Conservation (phyloP, 495 filamentous ascomycete species). For the Talaromyces nanjingensis region DNA sequence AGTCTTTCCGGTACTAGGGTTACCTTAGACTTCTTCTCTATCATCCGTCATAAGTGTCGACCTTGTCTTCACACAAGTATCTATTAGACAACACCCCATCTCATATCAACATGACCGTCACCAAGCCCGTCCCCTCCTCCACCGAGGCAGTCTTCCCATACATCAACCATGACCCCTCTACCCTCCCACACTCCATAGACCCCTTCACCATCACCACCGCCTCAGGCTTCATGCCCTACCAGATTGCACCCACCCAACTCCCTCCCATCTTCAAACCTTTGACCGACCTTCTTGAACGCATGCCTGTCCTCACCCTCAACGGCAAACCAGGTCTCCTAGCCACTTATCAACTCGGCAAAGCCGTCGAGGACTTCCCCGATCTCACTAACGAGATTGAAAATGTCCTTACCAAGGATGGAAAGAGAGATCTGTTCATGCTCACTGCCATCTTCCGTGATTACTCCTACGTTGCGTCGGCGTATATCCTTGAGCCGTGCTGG, state of each 20-base stretch:
- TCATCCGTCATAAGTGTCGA: background rate
- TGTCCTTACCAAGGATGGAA: conserved; percentile 40
- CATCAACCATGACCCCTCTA: conserved; percentile 49
- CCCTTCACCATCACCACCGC: conserved; percentile 85
- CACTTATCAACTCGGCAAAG: conserved; percentile 59
- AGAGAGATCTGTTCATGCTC: conserved; percentile 61
- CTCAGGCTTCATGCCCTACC: conserved; percentile 61
- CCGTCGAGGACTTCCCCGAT: conserved; percentile 65
- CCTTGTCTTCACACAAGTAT: background rate
- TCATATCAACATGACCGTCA: conserved; percentile 22
- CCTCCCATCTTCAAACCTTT: conserved; percentile 65
- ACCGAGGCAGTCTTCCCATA: conserved; percentile 49
- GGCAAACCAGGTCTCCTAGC: conserved; percentile 74
- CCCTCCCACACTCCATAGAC: conserved; percentile 47
- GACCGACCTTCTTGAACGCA: conserved; percentile 59
- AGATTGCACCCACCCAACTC: conserved; percentile 27
- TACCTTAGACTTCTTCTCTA: background rate
- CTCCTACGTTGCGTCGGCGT: conserved; percentile 79
- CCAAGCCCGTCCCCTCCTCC: conserved; percentile 24
- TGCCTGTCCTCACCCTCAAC: conserved; percentile 64
- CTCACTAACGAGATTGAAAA: conserved; percentile 63
- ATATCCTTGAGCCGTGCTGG: conserved; percentile 92
- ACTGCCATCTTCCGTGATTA: conserved; percentile 87
- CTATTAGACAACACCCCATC: background rate
- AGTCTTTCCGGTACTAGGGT: background rate